A percentile compares a stretch with the other conserved stretches of the same genome.
phyloP scores from a whole-genome alignment of 2,329 filamentous ascomycete genomes.

The Trichoderma hamatum region DNA sequence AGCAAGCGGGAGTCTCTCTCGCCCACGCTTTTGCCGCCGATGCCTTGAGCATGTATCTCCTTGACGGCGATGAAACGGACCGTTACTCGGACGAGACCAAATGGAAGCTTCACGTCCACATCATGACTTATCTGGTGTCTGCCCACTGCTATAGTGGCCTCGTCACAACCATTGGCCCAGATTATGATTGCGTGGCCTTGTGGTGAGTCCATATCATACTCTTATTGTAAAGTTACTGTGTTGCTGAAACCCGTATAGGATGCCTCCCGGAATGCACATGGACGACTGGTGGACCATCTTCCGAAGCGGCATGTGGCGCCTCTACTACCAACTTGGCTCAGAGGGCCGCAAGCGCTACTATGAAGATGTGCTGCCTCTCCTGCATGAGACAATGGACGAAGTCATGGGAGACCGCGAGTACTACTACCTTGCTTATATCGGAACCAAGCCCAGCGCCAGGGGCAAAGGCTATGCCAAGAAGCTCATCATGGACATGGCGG shows the following conservation, averaged over 20 bases:
- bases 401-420: constrained; percentile 68
- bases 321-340: constrained; percentile 71
- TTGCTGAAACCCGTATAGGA: background rate
- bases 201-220: constrained; percentile 61
- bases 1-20: constrained; percentile 70
- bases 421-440: constrained; percentile 85
- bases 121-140: constrained; percentile 77
- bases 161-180: constrained; percentile 72
- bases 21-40: constrained; percentile 78
- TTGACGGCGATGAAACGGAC: constrained; percentile 70
- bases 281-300: constrained; percentile 73
- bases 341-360: constrained; percentile 78
- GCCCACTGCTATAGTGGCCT: constrained; percentile 74
- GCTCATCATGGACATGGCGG: constrained; percentile 71
- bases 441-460: constrained; percentile 70
- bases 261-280: constrained; percentile 63
- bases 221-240: background rate
- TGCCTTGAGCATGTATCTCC: constrained; percentile 72
- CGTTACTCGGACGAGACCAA: constrained; percentile 66
- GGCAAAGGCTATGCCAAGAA: constrained; percentile 73
- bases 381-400: constrained; percentile 71
- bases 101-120: constrained; percentile 76
- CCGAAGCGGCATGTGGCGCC: constrained; percentile 76
- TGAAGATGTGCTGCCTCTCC: constrained; percentile 72
- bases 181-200: constrained; percentile 77